Conservation (phyloP, 108 stramenopile species). For the Cyclotella atomus region DNA sequence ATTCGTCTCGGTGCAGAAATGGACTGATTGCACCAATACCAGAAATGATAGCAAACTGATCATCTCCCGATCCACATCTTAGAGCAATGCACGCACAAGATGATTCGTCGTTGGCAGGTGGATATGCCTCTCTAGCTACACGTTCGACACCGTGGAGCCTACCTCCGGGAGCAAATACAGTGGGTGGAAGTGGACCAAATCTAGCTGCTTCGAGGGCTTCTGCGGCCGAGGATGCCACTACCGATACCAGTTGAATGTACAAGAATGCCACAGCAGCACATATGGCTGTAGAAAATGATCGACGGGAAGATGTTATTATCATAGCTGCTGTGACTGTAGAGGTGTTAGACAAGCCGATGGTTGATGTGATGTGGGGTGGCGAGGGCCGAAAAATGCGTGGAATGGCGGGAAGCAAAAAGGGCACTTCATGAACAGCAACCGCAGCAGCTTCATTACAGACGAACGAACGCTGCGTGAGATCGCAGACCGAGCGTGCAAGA, state of each 20-base stretch:
- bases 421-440: too few species aligned
- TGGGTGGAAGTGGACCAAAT: conserved; percentile 63
- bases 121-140: conserved; percentile 38
- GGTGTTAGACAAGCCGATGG: too few species aligned
- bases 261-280: too few species aligned
- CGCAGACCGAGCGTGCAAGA: conserved; percentile 56
- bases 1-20: conserved; percentile 37
- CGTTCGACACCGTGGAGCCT: conserved; percentile 70
- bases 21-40: conserved; percentile 54
- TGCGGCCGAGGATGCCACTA: conserved; percentile 5
- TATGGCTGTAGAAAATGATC: background rate
- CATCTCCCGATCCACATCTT: conserved; percentile 26
- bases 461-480: conserved; percentile 56
- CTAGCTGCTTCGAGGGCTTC: conserved; percentile 42
- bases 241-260: background rate
- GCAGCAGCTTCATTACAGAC: too few species aligned
- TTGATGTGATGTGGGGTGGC: too few species aligned
- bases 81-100: conserved; percentile 63
- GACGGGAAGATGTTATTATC: too few species aligned
- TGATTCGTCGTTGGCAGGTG: conserved; percentile 21
- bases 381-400: too few species aligned
- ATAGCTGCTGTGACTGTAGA: too few species aligned
- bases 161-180: conserved; percentile 79
- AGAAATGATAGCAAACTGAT: conserved; percentile 63
- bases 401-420: too few species aligned